Percentiles rank a stretch among this genome's conserved stretches.
phyloP scores from a whole-genome alignment of 2,329 filamentous ascomycete genomes.

The Fusarium armeniacum region DNA sequence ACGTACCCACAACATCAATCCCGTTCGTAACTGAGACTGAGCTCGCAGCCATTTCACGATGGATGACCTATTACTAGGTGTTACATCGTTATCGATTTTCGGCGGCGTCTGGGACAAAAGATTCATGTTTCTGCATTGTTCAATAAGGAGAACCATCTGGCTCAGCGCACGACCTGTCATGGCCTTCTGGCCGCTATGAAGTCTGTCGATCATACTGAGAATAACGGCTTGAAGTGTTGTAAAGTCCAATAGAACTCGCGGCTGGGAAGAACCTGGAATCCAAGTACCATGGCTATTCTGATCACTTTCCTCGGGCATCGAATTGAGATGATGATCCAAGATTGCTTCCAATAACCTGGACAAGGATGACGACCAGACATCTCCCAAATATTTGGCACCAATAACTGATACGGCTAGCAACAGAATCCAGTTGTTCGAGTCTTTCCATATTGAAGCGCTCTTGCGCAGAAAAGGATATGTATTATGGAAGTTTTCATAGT shows the following conservation, averaged over 20 bases:
- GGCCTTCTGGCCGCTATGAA: slow-evolving; percentile 18
- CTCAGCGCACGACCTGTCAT: background rate
- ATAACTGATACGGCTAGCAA: slow-evolving; percentile 19
- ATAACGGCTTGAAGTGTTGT: slow-evolving; percentile 16
- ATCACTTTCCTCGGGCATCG: background rate
- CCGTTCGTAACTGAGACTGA: slow-evolving; percentile 22
- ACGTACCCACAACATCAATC: slow-evolving; percentile 31
- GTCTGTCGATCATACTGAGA: slow-evolving; percentile 9
- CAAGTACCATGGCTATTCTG: background rate
- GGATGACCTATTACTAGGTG: background rate
- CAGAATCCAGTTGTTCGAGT: slow-evolving; percentile 5
- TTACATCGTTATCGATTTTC: background rate
- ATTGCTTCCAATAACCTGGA: slow-evolving; percentile 10
- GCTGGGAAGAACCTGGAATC: slow-evolving; percentile 6
- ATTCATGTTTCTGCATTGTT: slow-evolving; percentile 22
- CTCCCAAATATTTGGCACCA: slow-evolving; percentile 21
- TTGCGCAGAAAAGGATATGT: slow-evolving; percentile 35
- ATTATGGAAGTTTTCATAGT: slow-evolving; percentile 36
- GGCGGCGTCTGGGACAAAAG: slow-evolving; percentile 1
- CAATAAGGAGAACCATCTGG: slow-evolving; percentile 12
- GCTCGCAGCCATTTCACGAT: slow-evolving; percentile 13
- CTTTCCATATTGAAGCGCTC: slow-evolving; percentile 10
- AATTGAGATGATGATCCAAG: background rate
- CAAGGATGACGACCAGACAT: slow-evolving; percentile 5
- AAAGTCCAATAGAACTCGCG: slow-evolving; percentile 1